Conservation (phyloP, 116 monocot species). For the Dioscorea cayenensis region DNA sequence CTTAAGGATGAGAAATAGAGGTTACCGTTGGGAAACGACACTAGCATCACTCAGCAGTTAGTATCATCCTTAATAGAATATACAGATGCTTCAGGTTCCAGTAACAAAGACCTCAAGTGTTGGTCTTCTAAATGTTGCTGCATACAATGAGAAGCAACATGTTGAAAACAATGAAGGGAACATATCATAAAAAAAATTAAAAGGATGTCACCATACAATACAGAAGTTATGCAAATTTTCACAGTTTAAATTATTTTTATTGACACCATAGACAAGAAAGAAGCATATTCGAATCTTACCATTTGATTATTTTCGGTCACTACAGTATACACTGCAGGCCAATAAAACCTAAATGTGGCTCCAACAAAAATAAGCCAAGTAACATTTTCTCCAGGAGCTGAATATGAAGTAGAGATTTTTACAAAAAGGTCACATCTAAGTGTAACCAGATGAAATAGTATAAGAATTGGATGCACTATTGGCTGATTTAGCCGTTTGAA, state of each 20-base stretch:
- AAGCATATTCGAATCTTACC: neutral
- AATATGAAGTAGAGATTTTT: too few species aligned
- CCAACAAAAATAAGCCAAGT: too few species aligned
- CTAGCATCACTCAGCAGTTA: slow-evolving; percentile 7
- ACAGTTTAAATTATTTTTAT: neutral
- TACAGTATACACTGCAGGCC: neutral
- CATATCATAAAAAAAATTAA: neutral
- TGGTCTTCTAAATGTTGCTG: slow-evolving; percentile 79
- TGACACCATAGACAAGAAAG: neutral
- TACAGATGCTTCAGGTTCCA: slow-evolving; percentile 34
- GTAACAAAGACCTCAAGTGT: slow-evolving; percentile 44
- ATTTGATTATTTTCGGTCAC: neutral
- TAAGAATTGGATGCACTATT: too few species aligned
- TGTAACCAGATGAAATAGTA: too few species aligned
- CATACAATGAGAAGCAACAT: neutral
- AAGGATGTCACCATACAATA: neutral
- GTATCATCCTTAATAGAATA: slow-evolving; percentile 16
- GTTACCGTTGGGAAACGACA: neutral
- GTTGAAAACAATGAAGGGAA: neutral
- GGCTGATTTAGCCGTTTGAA: too few species aligned
- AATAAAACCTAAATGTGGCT: too few species aligned
- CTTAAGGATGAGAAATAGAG: neutral
- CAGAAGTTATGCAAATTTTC: neutral
- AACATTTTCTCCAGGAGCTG: too few species aligned
- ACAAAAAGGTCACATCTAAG: too few species aligned